These are phyloP conservation scores for Penicillium rolfsii DNA, from an alignment of 2,329 filamentous ascomycete genomes.

Conservation along the genomic window DNA sequence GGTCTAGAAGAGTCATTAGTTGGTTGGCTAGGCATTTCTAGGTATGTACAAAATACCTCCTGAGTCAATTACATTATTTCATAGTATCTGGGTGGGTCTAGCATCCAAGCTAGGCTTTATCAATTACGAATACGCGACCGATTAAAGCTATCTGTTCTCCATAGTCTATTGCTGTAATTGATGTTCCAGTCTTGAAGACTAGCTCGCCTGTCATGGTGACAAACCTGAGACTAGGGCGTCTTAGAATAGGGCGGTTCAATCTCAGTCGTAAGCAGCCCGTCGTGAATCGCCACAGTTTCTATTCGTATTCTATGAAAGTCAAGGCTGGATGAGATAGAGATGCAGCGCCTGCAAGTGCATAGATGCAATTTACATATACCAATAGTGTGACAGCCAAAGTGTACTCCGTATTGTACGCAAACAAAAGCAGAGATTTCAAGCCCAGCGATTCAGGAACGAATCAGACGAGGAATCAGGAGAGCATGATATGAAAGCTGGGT, in stretches of 20 bases:
- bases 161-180: not conserved
- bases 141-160: no score
- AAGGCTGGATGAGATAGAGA: not conserved
- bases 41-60: not conserved
- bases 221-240: not conserved
- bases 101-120: not conserved
- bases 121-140: not conserved
- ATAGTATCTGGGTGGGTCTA: not conserved
- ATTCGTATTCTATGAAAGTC: not conserved
- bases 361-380: not conserved
- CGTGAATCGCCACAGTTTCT: not conserved
- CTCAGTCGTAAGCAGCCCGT: not conserved
- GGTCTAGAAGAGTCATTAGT: not conserved
- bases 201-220: not conserved
- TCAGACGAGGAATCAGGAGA: not conserved
- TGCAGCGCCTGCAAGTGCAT: not conserved
- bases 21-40: not conserved
- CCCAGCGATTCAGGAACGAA: constrained; percentile 9
- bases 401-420: not conserved
- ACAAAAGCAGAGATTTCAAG: constrained; percentile 15
- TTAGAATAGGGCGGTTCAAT: no score
- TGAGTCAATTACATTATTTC: not conserved
- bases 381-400: not conserved
- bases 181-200: not conserved
- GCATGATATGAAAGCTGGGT: not conserved